phyloP scores from a whole-genome alignment of 1,139 yeast genomes.

The Komagataea norvegica region DNA sequence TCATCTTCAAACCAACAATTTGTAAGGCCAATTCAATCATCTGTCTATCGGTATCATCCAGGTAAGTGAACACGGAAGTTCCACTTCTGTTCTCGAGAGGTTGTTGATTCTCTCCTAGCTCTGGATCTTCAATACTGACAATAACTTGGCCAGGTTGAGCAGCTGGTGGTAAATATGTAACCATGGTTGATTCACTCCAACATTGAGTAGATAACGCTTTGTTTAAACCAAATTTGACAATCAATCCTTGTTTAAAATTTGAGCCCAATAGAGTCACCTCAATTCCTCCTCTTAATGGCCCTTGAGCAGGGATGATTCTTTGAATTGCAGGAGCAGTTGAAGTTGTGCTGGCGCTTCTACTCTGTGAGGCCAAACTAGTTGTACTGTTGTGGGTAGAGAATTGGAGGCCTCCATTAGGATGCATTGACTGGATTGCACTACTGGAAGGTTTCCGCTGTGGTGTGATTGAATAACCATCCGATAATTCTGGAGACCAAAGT shows the following conservation, averaged over 20 bases:
- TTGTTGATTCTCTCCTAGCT: constrained; percentile 8
- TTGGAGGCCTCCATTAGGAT: constrained; percentile 2
- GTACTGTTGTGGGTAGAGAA: constrained; percentile 12
- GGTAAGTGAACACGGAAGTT: constrained; percentile 64
- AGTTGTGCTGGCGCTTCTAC: constrained; percentile 6
- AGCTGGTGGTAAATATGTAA: constrained; percentile 91
- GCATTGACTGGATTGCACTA: constrained; percentile 1
- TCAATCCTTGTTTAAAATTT: constrained; percentile 76
- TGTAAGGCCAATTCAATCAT: constrained; percentile 88
- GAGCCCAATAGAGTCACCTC: constrained; percentile 88
- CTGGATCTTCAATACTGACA: constrained; percentile 64
- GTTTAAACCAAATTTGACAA: constrained; percentile 82
- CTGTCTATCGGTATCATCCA: constrained; percentile 91
- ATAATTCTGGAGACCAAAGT: constrained; percentile 29
- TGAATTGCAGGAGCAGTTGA: constrained; percentile 41
- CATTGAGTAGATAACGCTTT: constrained; percentile 86
- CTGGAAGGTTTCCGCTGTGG: constrained; percentile 26
- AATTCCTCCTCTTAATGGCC: constrained; percentile 92
- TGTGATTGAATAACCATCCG: constrained; percentile 26
- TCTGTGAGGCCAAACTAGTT: constrained; percentile 10
- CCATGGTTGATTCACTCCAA: constrained; percentile 93
- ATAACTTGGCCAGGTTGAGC: constrained; percentile 84
- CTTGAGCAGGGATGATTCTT: constrained; percentile 89
- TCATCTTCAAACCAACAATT: constrained; percentile 92
- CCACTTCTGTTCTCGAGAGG: constrained; percentile 14